Conservation (phyloP, 176 grass and related monocot species). For the Cenchrus purpureus region DNA sequence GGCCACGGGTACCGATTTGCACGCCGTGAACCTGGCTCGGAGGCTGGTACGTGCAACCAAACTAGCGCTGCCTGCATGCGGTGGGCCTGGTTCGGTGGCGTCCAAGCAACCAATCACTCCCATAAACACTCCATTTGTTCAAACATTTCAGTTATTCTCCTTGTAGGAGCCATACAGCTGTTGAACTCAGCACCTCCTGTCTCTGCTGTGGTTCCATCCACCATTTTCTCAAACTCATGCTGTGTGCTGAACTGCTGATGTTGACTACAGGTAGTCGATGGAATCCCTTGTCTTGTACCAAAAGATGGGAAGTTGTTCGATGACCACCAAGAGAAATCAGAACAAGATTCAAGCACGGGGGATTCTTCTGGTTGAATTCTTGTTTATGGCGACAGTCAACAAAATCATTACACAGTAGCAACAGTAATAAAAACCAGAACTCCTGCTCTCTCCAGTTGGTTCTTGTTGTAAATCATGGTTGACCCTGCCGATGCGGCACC, state of each 20-base stretch:
- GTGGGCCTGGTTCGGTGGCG: too few relatives aligned
- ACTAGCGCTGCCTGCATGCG: too few relatives aligned
- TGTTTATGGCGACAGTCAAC: not conserved
- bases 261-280: slow-evolving; percentile 65
- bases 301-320: slow-evolving; percentile 76
- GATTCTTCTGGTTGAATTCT: slow-evolving; percentile 30
- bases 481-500: not conserved
- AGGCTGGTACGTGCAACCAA: too few relatives aligned
- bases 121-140: not conserved
- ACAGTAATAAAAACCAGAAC: not conserved
- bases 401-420: not conserved
- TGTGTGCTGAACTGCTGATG: not conserved
- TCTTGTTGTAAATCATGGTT: not conserved
- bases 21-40: too few relatives aligned
- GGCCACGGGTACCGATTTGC: too few relatives aligned
- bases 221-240: not conserved
- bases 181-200: not conserved
- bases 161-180: not conserved
- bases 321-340: slow-evolving; percentile 44
- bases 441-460: not conserved
- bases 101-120: too few relatives aligned
- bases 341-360: slow-evolving; percentile 21
- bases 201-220: not conserved
- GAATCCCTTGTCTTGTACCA: slow-evolving; percentile 74
- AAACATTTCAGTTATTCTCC: not conserved